These are phyloP conservation scores for Sordariomycetes sp. DNA, from an alignment of 2,329 filamentous ascomycete genomes.

Conservation along the genomic window DNA sequence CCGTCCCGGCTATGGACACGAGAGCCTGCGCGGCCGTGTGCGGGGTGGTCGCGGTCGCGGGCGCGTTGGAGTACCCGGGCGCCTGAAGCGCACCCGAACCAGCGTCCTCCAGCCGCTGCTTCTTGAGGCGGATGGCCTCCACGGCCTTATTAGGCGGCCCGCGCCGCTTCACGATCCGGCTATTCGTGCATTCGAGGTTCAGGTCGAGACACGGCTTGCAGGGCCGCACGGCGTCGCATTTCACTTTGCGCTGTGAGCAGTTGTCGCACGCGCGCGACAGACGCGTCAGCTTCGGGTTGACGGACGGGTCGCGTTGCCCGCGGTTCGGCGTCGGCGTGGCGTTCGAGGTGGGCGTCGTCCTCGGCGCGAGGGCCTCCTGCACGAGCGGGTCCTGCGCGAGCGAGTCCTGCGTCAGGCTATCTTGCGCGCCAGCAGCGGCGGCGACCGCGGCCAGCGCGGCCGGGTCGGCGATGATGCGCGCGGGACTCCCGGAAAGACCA, in stretches of 20 bases:
- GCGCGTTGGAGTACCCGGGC: constrained; percentile 14
- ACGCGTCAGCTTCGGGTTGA: constrained; percentile 41
- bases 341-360: neutral
- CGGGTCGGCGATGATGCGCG: constrained; percentile 6
- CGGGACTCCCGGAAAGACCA: neutral
- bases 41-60: constrained; percentile 20
- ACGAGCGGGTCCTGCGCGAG: neutral
- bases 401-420: neutral
- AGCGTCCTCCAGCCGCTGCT: constrained; percentile 4
- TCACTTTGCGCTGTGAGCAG: constrained; percentile 52
- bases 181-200: constrained; percentile 46
- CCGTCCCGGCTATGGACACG: constrained; percentile 29
- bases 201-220: constrained; percentile 47
- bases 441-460: constrained; percentile 6
- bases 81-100: constrained; percentile 27
- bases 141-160: constrained; percentile 43
- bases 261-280: constrained; percentile 50
- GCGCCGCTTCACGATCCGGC: constrained; percentile 45
- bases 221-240: constrained; percentile 45
- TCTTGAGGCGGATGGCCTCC: constrained; percentile 8
- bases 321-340: neutral
- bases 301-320: constrained; percentile 21
- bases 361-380: constrained; percentile 1
- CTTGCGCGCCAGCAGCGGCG: constrained; percentile 1
- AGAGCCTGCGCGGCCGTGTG: constrained; percentile 38